Evolutionary conservation across 177 flowering plant species (phyloP), one percentile per base, ranked within the genome.

Genomic region (Vitis hybrid): DNA sequence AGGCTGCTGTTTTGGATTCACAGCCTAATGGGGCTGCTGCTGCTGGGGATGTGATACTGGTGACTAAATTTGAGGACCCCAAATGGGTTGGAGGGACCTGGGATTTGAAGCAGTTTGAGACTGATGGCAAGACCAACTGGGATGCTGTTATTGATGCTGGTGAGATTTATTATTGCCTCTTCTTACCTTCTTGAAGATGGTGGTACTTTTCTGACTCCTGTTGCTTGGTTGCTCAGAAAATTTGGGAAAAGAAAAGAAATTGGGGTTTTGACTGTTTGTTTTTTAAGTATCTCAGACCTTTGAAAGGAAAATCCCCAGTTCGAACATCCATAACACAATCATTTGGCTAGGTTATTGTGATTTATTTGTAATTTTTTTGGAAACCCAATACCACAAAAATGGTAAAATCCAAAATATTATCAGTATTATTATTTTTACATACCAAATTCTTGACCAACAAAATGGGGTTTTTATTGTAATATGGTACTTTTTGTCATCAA

Each of bases 91-190:
- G 71, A 32, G 99, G 98, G 71, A 93, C 98, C 70, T 95, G 98
- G 99, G 98, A 95, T 69, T 77, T 95, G 89, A 87, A 78, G 69
- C 92, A 88, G 90, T 93, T 95, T 75, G 71, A 64, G 75, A 93
- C 89, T 74, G 82, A 86, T 79, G 98, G 95, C 21, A 75, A 73
- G 15, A 85, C 97, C 34, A 75, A 93, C 77, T 95, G 98, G 98
- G 98, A 95, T 87, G 87, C 93, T 64, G 91, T 95, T 48, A 95
- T 95, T 84, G 99, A 91, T 82, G 97, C 98, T 76, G 99, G 99
- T 95, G 11, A 73, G 74, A 2, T 13, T 54, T 69, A 30, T 30
- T 8, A 18, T 62, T 68, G 10, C 50, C 11, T 60, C 30, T 14
- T n/a, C 45, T 61, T 57, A 23, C n/a, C 61, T 65, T 34, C 12